Conservation (phyloP, 495 filamentous ascomycete species). For the Aeminium ludgeri region DNA sequence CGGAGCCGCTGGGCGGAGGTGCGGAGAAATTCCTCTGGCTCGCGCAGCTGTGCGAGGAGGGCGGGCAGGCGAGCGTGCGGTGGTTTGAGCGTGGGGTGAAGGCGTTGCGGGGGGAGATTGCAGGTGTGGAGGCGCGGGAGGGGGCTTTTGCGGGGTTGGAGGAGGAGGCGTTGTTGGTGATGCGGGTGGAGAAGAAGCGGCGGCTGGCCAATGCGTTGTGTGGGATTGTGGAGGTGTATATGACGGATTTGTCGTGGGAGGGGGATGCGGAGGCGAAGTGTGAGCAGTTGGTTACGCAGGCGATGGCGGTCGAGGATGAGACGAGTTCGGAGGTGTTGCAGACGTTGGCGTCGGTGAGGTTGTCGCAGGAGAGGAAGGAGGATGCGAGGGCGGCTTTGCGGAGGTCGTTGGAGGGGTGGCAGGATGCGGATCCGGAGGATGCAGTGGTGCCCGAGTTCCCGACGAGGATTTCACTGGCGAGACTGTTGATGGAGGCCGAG, state of each 20-base stretch:
- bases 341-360: conserved; percentile 80
- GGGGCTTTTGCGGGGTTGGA: conserved; percentile 19
- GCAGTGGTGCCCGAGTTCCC: conserved; percentile 60
- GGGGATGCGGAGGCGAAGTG: conserved; percentile 72
- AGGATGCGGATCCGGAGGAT: conserved; percentile 47
- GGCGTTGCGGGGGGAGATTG: conserved; percentile 50
- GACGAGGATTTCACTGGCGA: conserved; percentile 60
- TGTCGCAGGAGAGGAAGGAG: conserved; percentile 60
- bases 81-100: conserved; percentile 78
- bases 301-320: conserved; percentile 55
- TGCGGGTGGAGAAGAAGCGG: conserved; percentile 48
- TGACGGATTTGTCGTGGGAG: conserved; percentile 94
- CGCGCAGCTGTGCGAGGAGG: conserved; percentile 78
- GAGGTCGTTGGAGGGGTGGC: conserved; percentile 64
- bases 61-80: conserved; percentile 61
- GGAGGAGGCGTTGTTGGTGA: conserved; percentile 27
- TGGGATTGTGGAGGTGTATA: conserved; percentile 83
- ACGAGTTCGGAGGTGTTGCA: conserved; percentile 64
- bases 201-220: conserved; percentile 78
- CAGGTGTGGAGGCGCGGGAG: conserved; percentile 24
- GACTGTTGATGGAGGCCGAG: conserved; percentile 75
- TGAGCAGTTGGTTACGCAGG: conserved; percentile 73
- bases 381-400: conserved; percentile 66
- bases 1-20: conserved; percentile 52
- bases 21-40: conserved; percentile 93